A percentile compares a stretch with the other conserved stretches of the same genome.
These are phyloP conservation scores for Phalaenopsis hybrid DNA, from an alignment of 116 monocot species.

Conservation along the genomic window DNA sequence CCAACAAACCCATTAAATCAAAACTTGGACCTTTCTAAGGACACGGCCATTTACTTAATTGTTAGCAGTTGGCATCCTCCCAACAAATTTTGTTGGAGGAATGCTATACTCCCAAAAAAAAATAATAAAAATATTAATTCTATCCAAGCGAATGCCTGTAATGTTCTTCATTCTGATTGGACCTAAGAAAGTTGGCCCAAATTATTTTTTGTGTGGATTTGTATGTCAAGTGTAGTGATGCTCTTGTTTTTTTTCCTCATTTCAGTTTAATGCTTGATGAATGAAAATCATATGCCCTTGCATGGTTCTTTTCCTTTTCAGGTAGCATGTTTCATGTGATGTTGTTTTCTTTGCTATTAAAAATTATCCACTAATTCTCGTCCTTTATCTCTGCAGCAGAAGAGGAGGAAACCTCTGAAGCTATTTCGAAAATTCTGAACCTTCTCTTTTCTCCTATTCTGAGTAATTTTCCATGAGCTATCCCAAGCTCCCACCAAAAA, in stretches of 20 bases:
- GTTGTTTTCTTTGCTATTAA: neutral
- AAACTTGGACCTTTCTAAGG: too few relatives aligned
- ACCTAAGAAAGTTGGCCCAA: neutral
- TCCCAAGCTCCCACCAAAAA: neutral
- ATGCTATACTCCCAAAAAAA: too few relatives aligned
- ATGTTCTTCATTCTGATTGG: neutral
- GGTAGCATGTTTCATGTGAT: neutral
- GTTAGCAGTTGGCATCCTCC: too few relatives aligned
- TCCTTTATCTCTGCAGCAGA: neutral
- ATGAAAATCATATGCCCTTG: neutral
- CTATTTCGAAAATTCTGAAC: neutral
- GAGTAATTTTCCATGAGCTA: neutral
- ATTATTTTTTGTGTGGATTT: neutral
- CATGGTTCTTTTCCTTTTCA: neutral
- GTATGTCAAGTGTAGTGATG: neutral
- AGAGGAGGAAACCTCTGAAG: neutral
- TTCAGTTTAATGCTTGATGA: neutral
- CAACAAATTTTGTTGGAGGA: too few relatives aligned
- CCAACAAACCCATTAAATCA: too few relatives aligned
- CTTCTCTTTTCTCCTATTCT: neutral
- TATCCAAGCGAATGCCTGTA: too few relatives aligned
- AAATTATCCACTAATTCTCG: neutral
- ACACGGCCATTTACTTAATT: too few relatives aligned
- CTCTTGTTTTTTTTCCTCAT: too few relatives aligned
- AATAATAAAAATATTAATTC: neutral